Evolutionary conservation across 108 stramenopile species (phyloP).

Genomic region (Nitzschia sp.): DNA sequence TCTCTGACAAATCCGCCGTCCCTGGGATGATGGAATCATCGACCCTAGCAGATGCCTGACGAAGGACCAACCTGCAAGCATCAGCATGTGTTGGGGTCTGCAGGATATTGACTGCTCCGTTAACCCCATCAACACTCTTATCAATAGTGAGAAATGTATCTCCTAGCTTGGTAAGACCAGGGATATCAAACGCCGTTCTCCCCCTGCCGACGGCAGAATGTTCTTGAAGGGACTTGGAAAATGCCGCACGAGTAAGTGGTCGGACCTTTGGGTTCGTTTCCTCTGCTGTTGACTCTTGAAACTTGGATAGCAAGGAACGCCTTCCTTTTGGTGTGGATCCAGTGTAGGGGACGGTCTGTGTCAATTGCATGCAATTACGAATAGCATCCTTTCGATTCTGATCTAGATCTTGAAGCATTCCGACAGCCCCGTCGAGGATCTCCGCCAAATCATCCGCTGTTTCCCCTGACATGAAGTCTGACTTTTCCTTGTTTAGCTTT

Average conservation of each 20-base stretch:
- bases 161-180: constrained; percentile 60
- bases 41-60: constrained; percentile 57
- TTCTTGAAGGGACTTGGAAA: constrained; percentile 52
- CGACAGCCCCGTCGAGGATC: constrained; percentile 76
- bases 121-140: constrained; percentile 55
- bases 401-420: constrained; percentile 87
- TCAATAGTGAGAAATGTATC: constrained; percentile 78
- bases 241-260: constrained; percentile 76
- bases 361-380: constrained; percentile 63
- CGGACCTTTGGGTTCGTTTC: constrained; percentile 22
- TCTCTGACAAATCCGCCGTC: constrained; percentile 44
- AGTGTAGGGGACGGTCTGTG: constrained; percentile 5
- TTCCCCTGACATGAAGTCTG: constrained; percentile 48
- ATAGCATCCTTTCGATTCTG: constrained; percentile 88
- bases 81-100: constrained; percentile 42
- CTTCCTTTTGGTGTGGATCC: constrained; percentile 6
- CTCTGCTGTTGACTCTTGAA: constrained; percentile 18
- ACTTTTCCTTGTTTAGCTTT: constrained; percentile 23
- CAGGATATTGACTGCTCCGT: constrained; percentile 43
- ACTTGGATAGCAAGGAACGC: constrained; percentile 24
- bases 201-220: constrained; percentile 20
- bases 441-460: constrained; percentile 75
- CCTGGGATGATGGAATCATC: constrained; percentile 59
- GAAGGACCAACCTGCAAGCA: constrained; percentile 65
- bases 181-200: constrained; percentile 70